These are phyloP conservation scores for Aspergillus panamensis DNA, from an alignment of 495 filamentous ascomycete species.

Conservation along the genomic window DNA sequence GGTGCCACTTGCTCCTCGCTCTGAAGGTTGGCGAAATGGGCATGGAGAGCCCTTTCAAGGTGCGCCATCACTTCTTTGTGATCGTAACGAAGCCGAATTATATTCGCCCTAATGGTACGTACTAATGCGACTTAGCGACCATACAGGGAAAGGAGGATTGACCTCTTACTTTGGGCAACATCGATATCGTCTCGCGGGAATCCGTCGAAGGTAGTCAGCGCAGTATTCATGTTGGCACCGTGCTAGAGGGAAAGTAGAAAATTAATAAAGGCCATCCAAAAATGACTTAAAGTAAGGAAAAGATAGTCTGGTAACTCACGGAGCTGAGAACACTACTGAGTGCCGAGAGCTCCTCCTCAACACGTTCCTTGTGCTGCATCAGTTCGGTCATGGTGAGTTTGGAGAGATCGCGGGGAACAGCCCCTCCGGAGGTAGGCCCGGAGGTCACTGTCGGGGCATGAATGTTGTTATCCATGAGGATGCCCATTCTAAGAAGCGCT, in stretches of 20 bases:
- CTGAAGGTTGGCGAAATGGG: conserved; percentile 53
- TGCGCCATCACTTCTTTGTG: conserved; percentile 81
- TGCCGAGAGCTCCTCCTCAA: conserved; percentile 82
- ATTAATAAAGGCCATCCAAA: conserved; percentile 6
- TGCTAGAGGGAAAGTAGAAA: conserved; percentile 55
- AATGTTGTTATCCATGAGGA: conserved; percentile 62
- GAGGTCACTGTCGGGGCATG: conserved; percentile 73
- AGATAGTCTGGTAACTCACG: conserved; percentile 46
- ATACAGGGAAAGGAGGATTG: background rate
- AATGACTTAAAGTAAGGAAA: background rate
- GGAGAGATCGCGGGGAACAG: conserved; percentile 50
- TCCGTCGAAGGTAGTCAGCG: conserved; percentile 84
- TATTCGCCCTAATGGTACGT: conserved; percentile 82
- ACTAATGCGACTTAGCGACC: conserved; percentile 49
- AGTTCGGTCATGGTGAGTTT: conserved; percentile 61
- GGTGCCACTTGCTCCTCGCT: conserved; percentile 26
- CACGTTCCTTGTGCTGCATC: conserved; percentile 69
- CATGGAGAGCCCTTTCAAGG: conserved; percentile 80
- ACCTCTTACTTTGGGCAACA: conserved; percentile 78
- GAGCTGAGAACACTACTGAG: conserved; percentile 83
- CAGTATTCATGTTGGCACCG: conserved; percentile 87
- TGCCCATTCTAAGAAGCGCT: conserved; percentile 34
- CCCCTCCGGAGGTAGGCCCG: conserved; percentile 58
- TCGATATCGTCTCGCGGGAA: conserved; percentile 93
- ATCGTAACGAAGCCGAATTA: conserved; percentile 87